Base-by-base conservation (phyloP, 2,329 filamentous ascomycete genomes). In the Diaporthe vaccinii region DNA sequence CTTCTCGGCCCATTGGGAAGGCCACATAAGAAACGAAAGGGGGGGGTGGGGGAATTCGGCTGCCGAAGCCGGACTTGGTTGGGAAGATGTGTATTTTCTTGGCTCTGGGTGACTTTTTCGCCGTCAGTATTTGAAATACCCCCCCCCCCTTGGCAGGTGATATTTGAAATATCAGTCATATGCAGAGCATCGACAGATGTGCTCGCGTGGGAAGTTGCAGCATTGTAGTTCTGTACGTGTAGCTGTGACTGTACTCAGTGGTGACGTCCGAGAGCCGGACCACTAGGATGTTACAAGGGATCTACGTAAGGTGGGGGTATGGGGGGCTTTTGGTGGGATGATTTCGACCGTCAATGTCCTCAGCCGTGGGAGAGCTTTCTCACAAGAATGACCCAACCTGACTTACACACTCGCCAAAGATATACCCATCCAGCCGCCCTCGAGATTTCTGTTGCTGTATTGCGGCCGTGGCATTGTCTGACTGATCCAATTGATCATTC, bases 271-370 rank as follows among this genome's bases (percentile, higher is more conserved):
- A 51, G 2, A 34, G 44, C 49, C 41, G 62, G 62, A 15, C 61
- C 61, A 49, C 41, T 34, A 25, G 59, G 59, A 44, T 62, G 36
- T 62, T 46, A 46, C 25, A 65, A 65, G 25, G n/a, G 55, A 62
- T 39, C 59, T 68, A 68, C 62, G 62, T 39, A 68, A 68, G 20
- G 62, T 68, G 62, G 62, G 57, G 62, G 62, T 65, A 65, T 67
- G 25, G 58, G 58, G 58, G 59, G 28, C 36, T 14, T 9, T 39
- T 28, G 65, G 65, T 68, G 65, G 46, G 65, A 53, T 68, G 65
- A 53, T 53, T 39, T 31, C 31, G 65, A n/a, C 22, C 31, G 31
- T 68, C 65, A 68, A 53, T 34, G 62, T 51, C 44, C 62, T 53
- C 31, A 7, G 1, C 9, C n/a, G 10, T 61, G 6, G 20, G 15